Evolutionary conservation across 352 stramenopile genomes (phyloP).

Genomic region (Pythium coloratum): DNA sequence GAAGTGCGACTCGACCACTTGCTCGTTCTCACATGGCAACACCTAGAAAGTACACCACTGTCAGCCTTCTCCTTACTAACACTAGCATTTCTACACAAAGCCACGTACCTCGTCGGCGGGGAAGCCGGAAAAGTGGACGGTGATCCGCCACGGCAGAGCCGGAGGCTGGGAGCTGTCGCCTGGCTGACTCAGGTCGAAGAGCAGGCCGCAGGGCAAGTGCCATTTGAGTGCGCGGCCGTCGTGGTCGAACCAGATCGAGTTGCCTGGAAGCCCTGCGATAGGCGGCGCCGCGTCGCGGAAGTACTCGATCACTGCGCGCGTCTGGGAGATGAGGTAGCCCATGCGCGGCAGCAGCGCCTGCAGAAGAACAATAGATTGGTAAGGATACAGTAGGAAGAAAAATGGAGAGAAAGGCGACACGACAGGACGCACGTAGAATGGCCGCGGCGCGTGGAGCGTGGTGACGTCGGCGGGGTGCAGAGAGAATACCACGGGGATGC

Average conservation of each 20-base stretch:
- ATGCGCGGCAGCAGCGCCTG: constrained; percentile 83
- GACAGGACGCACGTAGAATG: constrained; percentile 59
- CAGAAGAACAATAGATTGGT: constrained; percentile 1
- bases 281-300: constrained; percentile 73
- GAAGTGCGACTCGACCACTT: constrained; percentile 76
- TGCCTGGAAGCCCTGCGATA: constrained; percentile 49
- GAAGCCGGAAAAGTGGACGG: constrained; percentile 81
- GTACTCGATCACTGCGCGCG: constrained; percentile 73
- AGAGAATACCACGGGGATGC: constrained; percentile 73
- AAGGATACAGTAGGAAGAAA: constrained; percentile 5
- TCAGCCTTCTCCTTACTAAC: background rate
- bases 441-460: constrained; percentile 70
- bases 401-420: constrained; percentile 15
- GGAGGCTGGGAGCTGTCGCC: constrained; percentile 7
- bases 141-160: constrained; percentile 62
- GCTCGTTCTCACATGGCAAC: constrained; percentile 73
- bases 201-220: constrained; percentile 75
- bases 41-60: constrained; percentile 19
- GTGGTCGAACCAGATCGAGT: constrained; percentile 73
- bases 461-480: constrained; percentile 77
- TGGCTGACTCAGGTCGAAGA: constrained; percentile 54
- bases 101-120: constrained; percentile 44
- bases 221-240: constrained; percentile 66
- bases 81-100: background rate
- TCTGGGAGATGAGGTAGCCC: constrained; percentile 77